Evolutionary conservation across 2,329 filamentous ascomycete species (phyloP), one percentile per base, ranked within the genome.

Genomic region (Coniochaeta ligniaria): DNA sequence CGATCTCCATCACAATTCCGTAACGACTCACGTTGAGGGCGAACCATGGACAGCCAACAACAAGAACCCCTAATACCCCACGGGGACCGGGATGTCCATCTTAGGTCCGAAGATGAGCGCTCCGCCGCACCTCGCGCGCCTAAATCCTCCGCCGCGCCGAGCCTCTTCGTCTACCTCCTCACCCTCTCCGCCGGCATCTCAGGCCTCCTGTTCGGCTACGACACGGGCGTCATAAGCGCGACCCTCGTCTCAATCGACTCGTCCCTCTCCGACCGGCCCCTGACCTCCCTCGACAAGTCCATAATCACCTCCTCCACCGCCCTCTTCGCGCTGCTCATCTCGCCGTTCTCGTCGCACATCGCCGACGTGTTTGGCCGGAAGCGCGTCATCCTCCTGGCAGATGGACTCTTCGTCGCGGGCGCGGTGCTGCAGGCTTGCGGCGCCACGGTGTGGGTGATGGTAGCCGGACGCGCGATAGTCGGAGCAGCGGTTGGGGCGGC

Each of bases 401-500:
- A 89, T 66, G 64, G 83, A 0, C 81, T 92, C 14, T 94, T 93
- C 71, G 75, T 89, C 3, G 64, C 80, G 3, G 90, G 90, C 14
- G 89, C 90, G 0, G 65, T 87, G 2, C 69, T 85, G 38, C 90
- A 93, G 72, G 85, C 88, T 0, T 67, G 75, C 54, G 82, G 84
- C 61, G 72, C 67, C 2, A 83, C 79, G 0, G 87, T 94, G 1
- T 66, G 74, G 14, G 70, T 72, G 12, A 92, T 94, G 88, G 83
- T 91, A 0, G 65, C 78, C 0, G 90, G 90, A 0, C 78, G 90
- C 5, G 81, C 83, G 33, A 76, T 92, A 1, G 87, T 94, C 2
- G 90, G 90, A 31, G 78, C 86, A 0, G 90, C 85, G 0, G 87
- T 94, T 0, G 90, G 90, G 17, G 86, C 86, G 2, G 90, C 89